phyloP scores from a whole-genome alignment of 305 asterid species.

The Rubia balearica region DNA sequence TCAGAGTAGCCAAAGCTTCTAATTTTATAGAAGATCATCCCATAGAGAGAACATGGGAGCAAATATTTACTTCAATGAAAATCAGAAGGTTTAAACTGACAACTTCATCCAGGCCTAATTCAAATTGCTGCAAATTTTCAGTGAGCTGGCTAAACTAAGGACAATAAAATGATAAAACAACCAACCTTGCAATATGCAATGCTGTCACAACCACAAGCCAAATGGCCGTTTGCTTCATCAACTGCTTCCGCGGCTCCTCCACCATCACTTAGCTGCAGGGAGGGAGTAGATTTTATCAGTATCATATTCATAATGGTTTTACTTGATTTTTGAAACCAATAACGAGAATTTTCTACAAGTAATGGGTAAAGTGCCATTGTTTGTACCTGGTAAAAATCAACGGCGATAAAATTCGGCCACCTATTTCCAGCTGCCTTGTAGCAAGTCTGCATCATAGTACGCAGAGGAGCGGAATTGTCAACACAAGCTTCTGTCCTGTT shows the following conservation, averaged over 20 bases:
- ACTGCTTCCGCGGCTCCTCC: conserved; percentile 92
- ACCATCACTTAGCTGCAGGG: conserved; percentile 70
- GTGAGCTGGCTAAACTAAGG: neutral
- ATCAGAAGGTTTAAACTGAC: neutral
- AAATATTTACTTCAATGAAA: neutral
- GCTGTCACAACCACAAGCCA: conserved; percentile 76
- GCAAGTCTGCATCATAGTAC: conserved; percentile 56
- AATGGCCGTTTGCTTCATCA: conserved; percentile 80
- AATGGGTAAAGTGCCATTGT: neutral
- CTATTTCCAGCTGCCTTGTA: conserved; percentile 49
- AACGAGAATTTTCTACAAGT: neutral
- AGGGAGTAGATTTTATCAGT: neutral
- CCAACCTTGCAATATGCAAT: conserved; percentile 83
- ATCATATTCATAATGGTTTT: neutral
- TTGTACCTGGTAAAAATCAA: conserved; percentile 63
- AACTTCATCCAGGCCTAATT: neutral
- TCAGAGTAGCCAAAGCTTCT: too few species aligned
- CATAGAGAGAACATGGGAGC: too few species aligned
- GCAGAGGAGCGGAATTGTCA: conserved; percentile 58
- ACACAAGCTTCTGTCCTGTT: conserved; percentile 44
- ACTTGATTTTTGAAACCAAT: neutral
- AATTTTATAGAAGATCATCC: too few species aligned
- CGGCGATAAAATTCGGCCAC: conserved; percentile 92
- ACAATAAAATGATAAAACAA: neutral
- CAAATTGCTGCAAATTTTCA: neutral